Evolutionary conservation across 1,284 basidiomycete species (phyloP).

Genomic region (Albatrellus sp.): DNA sequence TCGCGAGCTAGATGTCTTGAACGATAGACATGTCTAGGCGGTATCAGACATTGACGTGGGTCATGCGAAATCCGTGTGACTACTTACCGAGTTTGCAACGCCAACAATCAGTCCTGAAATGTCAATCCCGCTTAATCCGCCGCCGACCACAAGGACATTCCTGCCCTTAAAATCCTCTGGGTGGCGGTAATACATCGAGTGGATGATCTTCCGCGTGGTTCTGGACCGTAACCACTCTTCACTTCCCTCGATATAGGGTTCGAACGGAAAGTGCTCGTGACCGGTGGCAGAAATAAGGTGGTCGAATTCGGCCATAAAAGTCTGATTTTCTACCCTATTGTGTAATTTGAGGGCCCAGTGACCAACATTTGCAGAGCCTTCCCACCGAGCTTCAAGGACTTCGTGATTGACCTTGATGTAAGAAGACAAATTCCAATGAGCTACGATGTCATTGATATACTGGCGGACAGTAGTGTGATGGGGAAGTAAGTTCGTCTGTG

Average conservation of each 20-base stretch:
- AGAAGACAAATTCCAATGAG: constrained; percentile 24
- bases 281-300: constrained; percentile 43
- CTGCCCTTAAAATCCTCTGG: constrained; percentile 29
- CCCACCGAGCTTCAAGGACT: constrained; percentile 29
- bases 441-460: constrained; percentile 33
- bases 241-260: constrained; percentile 32
- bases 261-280: constrained; percentile 39
- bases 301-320: constrained; percentile 23
- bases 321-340: constrained; percentile 5
- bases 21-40: constrained; percentile 30
- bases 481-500: constrained; percentile 35
- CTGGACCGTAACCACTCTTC: constrained; percentile 26
- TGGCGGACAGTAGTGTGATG: constrained; percentile 30
- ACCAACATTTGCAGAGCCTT: constrained; percentile 18
- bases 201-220: constrained; percentile 26
- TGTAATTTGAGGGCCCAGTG: constrained; percentile 10
- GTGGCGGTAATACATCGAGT: constrained; percentile 41
- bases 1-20: constrained; percentile 14
- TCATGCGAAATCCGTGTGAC: not conserved
- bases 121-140: constrained; percentile 39
- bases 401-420: constrained; percentile 32
- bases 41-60: not conserved
- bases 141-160: constrained; percentile 39
- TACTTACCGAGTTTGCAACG: constrained; percentile 29
- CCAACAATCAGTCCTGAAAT: constrained; percentile 27